Base-by-base conservation (phyloP, 306 rosid species). In the Quercus cerris region DNA sequence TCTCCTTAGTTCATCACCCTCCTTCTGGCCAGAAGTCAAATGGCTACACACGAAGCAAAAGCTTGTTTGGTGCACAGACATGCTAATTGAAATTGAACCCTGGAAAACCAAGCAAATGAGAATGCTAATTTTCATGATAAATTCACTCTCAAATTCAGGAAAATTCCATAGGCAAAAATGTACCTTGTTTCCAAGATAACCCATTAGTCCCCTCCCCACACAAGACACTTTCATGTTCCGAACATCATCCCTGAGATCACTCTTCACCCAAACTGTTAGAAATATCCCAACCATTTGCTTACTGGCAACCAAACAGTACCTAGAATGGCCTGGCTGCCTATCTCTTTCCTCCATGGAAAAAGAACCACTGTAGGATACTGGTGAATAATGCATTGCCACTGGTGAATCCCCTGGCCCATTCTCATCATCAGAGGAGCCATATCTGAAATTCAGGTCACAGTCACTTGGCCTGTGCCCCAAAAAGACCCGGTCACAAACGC, bases 211-310 rank as follows among this genome's bases (percentile, higher is more conserved):
- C 84, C 99, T 88, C 70, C 99, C 98, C 77, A 95, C 97, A 56
- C 99, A 95, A 80, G 99, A 96, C 71, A 96, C 98, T 81, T 91
- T 91, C 97, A 96, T 71, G 82, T 90, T 88, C 78, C 77, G 91
- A 80, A 96, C 90, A 78, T 90, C 87, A 71, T 89, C 97, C 80
- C 94, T 87, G 46, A 91, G 84, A 80, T 96, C 92, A 54, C 91
- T 89, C 81, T 88, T 93, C 76, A 96, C 94, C 99, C 99, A 96
- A 57, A 96, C 87, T 4, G 97, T 90, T 15, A 96, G 84, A 78
- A 93, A 93, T 79, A 96, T 91, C 33, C 99, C 99, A 66, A 96
- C 99, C 99, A 96, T 96, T 88, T 96, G 99, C 88, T 96, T 96
- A 81, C 98, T 96, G 38, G 91, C 94, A 80, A 93, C 97, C 86